Conservation (phyloP, 768 basidiomycete genomes). For the Mycena rosella region DNA sequence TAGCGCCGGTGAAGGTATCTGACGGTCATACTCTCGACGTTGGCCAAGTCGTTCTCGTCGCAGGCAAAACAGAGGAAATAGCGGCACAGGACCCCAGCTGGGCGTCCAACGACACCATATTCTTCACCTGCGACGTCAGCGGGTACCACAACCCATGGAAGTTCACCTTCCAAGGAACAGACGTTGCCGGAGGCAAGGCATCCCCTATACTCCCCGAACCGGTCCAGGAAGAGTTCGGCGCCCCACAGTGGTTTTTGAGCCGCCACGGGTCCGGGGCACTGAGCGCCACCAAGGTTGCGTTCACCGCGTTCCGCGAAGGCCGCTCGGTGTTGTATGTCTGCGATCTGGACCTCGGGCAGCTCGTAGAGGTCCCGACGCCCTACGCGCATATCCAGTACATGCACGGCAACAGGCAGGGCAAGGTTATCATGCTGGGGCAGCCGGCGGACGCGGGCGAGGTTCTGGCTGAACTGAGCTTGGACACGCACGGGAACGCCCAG, state of each 20-base stretch:
- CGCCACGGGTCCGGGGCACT: constrained; percentile 7
- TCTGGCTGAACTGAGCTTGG: constrained; percentile 2
- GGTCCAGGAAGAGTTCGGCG: constrained; percentile 15
- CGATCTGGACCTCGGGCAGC: background rate
- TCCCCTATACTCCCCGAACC: background rate
- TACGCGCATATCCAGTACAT: constrained; percentile 15
- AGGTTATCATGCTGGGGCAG: constrained; percentile 14
- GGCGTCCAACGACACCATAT: constrained; percentile 8
- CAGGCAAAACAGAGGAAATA: background rate
- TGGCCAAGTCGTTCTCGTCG: background rate
- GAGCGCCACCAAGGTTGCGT: constrained; percentile 9
- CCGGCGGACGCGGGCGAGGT: constrained; percentile 18
- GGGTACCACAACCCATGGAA: constrained; percentile 17
- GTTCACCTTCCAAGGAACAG: background rate
- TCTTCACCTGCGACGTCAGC: constrained; percentile 11
- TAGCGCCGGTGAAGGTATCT: background rate
- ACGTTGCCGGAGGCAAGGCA: background rate
- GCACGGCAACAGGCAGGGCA: background rate
- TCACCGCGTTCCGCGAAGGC: background rate
- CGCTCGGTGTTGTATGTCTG: constrained; percentile 14
- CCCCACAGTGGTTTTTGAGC: constrained; percentile 15
- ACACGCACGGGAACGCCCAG: background rate
- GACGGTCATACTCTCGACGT: background rate
- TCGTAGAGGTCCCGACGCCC: background rate
- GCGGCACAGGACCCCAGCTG: constrained; percentile 16